Conservation (phyloP, 1,284 basidiomycete species). For the Ustilago xerochloae region DNA sequence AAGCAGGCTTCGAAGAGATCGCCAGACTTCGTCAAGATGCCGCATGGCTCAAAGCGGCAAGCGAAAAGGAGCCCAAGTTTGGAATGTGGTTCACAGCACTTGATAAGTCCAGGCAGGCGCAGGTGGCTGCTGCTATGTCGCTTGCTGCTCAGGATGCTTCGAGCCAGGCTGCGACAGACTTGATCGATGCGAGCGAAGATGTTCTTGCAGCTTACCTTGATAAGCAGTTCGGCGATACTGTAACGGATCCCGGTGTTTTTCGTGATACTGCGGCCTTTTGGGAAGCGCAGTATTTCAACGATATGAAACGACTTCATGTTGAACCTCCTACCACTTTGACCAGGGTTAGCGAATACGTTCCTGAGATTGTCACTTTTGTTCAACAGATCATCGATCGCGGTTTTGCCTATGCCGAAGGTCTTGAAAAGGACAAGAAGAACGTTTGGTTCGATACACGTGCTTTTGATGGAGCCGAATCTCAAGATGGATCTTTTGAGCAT, state of each 20-base stretch:
- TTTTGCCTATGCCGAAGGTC: constrained; percentile 77
- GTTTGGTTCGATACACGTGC: constrained; percentile 93
- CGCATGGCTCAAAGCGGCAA: constrained; percentile 51
- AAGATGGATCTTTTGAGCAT: constrained; percentile 67
- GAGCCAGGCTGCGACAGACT: constrained; percentile 31
- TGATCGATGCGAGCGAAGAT: constrained; percentile 62
- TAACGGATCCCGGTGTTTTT: constrained; percentile 88
- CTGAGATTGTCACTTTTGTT: constrained; percentile 91
- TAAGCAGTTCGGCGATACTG: constrained; percentile 74
- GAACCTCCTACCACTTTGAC: constrained; percentile 90
- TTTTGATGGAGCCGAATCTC: constrained; percentile 78
- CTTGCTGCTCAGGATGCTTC: constrained; percentile 49
- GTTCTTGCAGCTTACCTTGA: constrained; percentile 58
- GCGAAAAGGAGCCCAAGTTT: constrained; percentile 63
- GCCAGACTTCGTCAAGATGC: constrained; percentile 45
- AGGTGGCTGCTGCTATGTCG: constrained; percentile 61
- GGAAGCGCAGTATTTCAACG: constrained; percentile 90
- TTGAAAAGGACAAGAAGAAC: constrained; percentile 56
- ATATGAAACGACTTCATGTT: constrained; percentile 89
- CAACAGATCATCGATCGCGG: constrained; percentile 87
- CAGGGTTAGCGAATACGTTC: constrained; percentile 95
- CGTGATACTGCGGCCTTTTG: constrained; percentile 86
- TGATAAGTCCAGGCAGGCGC: constrained; percentile 58
- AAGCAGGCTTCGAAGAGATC: constrained; percentile 64
- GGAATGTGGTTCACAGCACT: constrained; percentile 63